phyloP scores from a whole-genome alignment of 2,329 filamentous ascomycete species.

The Aspergillus candidus region DNA sequence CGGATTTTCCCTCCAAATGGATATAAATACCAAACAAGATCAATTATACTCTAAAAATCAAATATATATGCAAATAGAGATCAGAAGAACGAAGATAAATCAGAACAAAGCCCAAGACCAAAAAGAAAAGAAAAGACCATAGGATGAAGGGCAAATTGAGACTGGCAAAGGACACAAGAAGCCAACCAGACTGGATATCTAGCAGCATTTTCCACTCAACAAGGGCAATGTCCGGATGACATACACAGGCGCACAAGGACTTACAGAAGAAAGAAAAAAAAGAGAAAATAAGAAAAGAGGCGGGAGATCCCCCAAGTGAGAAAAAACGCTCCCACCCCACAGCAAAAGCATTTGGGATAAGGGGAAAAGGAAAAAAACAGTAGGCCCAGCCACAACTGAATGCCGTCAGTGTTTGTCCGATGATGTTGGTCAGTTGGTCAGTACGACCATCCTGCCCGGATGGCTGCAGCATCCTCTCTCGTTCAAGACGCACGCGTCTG shows the following conservation, averaged over 20 bases:
- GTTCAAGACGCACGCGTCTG: constrained; percentile 6
- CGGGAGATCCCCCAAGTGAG: neutral
- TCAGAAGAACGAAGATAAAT: neutral
- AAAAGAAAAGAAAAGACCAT: neutral
- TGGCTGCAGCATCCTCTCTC: constrained; percentile 18
- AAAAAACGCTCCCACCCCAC: neutral
- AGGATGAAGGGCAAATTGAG: neutral
- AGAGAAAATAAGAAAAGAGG: constrained; percentile 1
- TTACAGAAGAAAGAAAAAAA: constrained; percentile 2
- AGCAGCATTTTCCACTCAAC: neutral
- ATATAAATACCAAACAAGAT: neutral
- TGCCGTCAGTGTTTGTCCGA: constrained; percentile 18
- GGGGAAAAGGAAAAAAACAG: constrained; percentile 2
- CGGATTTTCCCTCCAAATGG: neutral
- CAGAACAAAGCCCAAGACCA: neutral
- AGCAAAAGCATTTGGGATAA: neutral
- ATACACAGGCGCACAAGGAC: constrained; percentile 1
- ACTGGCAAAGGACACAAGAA: neutral
- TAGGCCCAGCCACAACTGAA: constrained; percentile 5
- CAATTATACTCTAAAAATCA: neutral
- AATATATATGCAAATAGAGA: neutral
- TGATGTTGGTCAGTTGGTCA: constrained; percentile 15
- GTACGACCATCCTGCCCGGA: constrained; percentile 19
- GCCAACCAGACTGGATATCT: neutral
- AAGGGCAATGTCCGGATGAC: neutral